Conservation (phyloP, 768 basidiomycete species). For the Tubosaeta brunneosetosa region DNA sequence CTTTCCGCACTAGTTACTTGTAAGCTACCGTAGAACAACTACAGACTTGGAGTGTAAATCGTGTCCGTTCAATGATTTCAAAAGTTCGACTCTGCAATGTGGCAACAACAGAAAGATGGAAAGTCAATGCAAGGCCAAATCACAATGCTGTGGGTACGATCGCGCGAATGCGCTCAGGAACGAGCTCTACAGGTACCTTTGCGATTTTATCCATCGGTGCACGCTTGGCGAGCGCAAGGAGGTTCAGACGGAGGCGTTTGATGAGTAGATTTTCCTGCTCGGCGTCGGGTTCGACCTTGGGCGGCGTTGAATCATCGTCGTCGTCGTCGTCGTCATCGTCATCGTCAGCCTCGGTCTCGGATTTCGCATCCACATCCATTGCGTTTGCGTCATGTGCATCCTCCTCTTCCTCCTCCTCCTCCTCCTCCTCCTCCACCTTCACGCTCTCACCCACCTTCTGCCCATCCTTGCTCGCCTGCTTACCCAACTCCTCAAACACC, state of each 20-base stretch:
- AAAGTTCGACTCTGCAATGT: constrained; percentile 1
- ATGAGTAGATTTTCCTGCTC: constrained; percentile 45
- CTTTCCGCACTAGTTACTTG: constrained; percentile 14
- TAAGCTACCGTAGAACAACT: constrained; percentile 12
- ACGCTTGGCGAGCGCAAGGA: constrained; percentile 72
- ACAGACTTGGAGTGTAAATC: not conserved
- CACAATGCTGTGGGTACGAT: constrained; percentile 51
- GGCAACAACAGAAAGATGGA: not conserved
- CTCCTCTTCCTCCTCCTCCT: constrained; percentile 13
- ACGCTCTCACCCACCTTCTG: not conserved
- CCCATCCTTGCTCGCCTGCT: not conserved
- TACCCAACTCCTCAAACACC: constrained; percentile 41
- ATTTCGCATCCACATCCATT: constrained; percentile 21
- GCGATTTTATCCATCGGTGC: constrained; percentile 72
- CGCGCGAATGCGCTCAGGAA: constrained; percentile 60
- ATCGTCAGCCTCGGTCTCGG: not conserved
- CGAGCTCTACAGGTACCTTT: constrained; percentile 55
- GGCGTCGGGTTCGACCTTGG: not conserved
- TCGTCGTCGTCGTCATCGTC: not conserved
- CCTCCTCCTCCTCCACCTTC: constrained; percentile 15
- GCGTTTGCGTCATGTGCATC: constrained; percentile 2
- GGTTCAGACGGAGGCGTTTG: constrained; percentile 62
- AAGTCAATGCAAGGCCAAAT: not conserved
- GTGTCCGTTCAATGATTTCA: not conserved
- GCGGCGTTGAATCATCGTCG: not conserved